phyloP scores from a whole-genome alignment of 176 grass and related monocot species.

The Triticum urartu region DNA sequence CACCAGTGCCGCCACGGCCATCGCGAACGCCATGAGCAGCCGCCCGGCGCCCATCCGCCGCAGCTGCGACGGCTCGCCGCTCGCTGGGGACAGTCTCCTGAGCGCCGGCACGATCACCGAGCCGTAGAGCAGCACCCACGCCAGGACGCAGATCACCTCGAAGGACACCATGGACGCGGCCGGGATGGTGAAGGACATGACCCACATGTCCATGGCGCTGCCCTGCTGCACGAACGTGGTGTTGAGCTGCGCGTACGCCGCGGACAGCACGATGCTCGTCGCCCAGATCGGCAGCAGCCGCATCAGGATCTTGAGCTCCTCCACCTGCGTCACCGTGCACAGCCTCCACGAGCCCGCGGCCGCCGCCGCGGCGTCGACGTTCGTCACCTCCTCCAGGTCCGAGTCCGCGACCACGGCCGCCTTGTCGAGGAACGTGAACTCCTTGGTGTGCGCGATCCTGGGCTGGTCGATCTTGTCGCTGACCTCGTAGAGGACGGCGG shows the following conservation, averaged over 20 bases:
- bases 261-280: constrained; percentile 49
- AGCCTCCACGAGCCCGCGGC: constrained; percentile 28
- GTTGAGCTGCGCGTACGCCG: constrained; percentile 55
- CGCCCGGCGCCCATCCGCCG: constrained; percentile 60
- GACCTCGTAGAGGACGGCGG: constrained; percentile 39
- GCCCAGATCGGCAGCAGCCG: constrained; percentile 56
- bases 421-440: constrained; percentile 74
- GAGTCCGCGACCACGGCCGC: constrained; percentile 44
- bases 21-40: constrained; percentile 54
- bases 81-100: background rate
- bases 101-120: constrained; percentile 38
- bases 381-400: constrained; percentile 36
- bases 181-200: constrained; percentile 52
- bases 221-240: constrained; percentile 73
- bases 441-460: constrained; percentile 56
- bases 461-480: constrained; percentile 32
- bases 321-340: constrained; percentile 86
- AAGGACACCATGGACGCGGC: constrained; percentile 55
- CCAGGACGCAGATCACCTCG: constrained; percentile 47
- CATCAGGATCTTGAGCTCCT: constrained; percentile 75
- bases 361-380: background rate
- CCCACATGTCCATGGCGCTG: constrained; percentile 42
- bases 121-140: constrained; percentile 52
- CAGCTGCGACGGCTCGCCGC: constrained; percentile 52
- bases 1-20: constrained; percentile 49